phyloP scores from a whole-genome alignment of 805 yeast species.

The Metschnikowia peoriensis region DNA sequence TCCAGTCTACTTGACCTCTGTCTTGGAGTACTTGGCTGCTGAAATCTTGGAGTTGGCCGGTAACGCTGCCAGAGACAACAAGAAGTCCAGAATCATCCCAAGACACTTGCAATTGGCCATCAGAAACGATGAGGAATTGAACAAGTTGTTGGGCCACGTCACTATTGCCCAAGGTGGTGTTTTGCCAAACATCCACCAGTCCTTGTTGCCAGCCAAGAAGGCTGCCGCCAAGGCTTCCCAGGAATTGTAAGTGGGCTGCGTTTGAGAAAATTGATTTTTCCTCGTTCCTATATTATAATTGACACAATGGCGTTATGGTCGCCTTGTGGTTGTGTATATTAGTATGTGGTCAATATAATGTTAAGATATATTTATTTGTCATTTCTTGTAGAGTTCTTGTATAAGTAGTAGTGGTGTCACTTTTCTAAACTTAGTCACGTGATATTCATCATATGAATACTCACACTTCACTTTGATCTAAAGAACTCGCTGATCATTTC shows the following conservation, averaged over 20 bases:
- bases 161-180: conserved; percentile 54
- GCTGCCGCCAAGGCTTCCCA: conserved; percentile 24
- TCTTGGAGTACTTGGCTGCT: conserved; percentile 49
- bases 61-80: conserved; percentile 67
- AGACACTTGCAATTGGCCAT: conserved; percentile 53
- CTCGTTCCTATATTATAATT: conserved; percentile 20
- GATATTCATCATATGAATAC: not conserved
- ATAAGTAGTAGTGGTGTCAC: not conserved
- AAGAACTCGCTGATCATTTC: not conserved
- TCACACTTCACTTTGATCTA: no score
- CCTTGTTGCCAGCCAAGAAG: conserved; percentile 41
- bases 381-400: not conserved
- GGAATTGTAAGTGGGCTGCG: conserved; percentile 22
- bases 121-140: conserved; percentile 53
- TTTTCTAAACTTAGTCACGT: not conserved
- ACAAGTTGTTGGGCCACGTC: conserved; percentile 62
- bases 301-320: conserved; percentile 19
- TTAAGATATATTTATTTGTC: conserved; percentile 14
- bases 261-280: conserved; percentile 21
- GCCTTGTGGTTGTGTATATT: conserved; percentile 23
- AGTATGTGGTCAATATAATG: conserved; percentile 26
- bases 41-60: conserved; percentile 53
- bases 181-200: conserved; percentile 49
- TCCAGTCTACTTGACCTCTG: conserved; percentile 50
- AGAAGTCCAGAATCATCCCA: conserved; percentile 73